A percentile compares a stretch with the other conserved stretches of the same genome.
Evolutionary conservation across 352 stramenopile species (phyloP).

Genomic region (Phytopythium oedochilum): DNA sequence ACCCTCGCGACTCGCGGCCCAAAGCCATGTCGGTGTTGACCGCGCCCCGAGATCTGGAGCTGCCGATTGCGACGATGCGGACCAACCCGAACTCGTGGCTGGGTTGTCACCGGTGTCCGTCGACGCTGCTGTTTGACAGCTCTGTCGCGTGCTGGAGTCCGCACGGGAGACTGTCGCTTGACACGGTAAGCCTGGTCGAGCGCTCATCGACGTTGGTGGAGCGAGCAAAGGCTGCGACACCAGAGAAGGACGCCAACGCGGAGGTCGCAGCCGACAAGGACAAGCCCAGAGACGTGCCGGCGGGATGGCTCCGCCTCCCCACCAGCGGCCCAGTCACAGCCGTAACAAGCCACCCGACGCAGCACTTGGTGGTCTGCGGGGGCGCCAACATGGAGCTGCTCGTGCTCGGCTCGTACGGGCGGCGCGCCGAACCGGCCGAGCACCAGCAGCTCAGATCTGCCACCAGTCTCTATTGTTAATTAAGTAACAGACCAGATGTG

Average conservation of each 20-base stretch:
- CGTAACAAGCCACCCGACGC: slow-evolving; percentile 34
- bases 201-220: slow-evolving; percentile 6
- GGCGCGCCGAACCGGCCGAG: neutral
- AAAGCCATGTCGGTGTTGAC: neutral
- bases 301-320: slow-evolving; percentile 48
- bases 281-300: slow-evolving; percentile 7
- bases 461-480: neutral
- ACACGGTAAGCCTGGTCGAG: slow-evolving; percentile 48
- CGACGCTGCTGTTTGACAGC: slow-evolving; percentile 39
- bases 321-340: slow-evolving; percentile 39
- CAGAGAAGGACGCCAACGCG: neutral
- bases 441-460: too few species aligned
- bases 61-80: neutral
- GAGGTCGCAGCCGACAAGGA: neutral
- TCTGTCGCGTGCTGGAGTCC: slow-evolving; percentile 48
- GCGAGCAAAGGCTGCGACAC: neutral
- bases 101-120: slow-evolving; percentile 40
- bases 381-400: slow-evolving; percentile 35
- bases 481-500: neutral
- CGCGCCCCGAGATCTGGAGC: neutral
- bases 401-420: slow-evolving; percentile 13
- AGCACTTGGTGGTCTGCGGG: slow-evolving; percentile 42
- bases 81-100: slow-evolving; percentile 47
- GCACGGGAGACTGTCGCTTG: slow-evolving; percentile 30
- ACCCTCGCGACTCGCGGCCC: neutral